Percentiles rank a stretch among this genome's conserved stretches.
Conservation (phyloP, 768 basidiomycete genomes). For the Mrakia hoshinonis region DNA sequence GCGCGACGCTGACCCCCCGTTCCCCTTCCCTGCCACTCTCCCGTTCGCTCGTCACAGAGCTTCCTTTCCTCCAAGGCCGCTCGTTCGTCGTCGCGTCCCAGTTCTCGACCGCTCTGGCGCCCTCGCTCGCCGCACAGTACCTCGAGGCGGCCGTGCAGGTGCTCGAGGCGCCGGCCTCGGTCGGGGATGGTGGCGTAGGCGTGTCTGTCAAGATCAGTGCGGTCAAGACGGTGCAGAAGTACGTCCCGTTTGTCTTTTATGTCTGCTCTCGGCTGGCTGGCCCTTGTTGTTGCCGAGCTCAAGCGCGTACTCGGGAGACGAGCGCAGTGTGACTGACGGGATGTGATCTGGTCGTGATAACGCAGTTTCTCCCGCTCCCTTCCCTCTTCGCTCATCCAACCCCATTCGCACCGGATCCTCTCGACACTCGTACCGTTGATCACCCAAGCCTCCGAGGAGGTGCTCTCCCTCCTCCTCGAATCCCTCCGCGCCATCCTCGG, state of each 20-base stretch:
- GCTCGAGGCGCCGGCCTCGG: constrained; percentile 64
- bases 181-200: constrained; percentile 56
- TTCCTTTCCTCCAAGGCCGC: constrained; percentile 87
- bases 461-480: constrained; percentile 77
- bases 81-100: constrained; percentile 91
- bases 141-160: constrained; percentile 77
- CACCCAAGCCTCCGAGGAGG: constrained; percentile 70
- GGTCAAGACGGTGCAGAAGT: constrained; percentile 90
- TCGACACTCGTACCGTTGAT: constrained; percentile 77
- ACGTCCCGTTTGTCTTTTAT: constrained; percentile 40
- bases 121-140: constrained; percentile 70
- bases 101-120: constrained; percentile 64
- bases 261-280: too few species aligned
- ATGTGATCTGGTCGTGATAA: too few species aligned
- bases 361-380: constrained; percentile 45
- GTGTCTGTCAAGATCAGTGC: constrained; percentile 92
- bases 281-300: too few species aligned
- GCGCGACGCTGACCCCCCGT: neutral
- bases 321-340: too few species aligned
- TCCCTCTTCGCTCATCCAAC: constrained; percentile 50
- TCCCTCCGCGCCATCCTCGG: constrained; percentile 70
- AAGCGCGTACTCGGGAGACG: too few species aligned
- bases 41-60: constrained; percentile 54
- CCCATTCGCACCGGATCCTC: constrained; percentile 65
- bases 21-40: neutral